A percentile compares a stretch with the other conserved stretches of the same genome.
phyloP scores from a whole-genome alignment of 495 filamentous ascomycete species.

The Talaromyces liani region DNA sequence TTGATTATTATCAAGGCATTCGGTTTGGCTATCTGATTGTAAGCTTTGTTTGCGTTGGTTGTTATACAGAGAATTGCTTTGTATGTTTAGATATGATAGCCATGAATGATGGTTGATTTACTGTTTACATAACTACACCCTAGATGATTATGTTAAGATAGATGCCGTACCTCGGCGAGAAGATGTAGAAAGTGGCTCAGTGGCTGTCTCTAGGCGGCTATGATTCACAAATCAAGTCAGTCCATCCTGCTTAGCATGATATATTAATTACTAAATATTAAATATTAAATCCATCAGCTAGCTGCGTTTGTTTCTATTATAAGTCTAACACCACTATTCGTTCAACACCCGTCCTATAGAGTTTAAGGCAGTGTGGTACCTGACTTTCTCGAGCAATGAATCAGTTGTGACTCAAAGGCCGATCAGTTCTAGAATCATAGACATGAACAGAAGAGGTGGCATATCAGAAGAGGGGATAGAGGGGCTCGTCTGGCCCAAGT shows the following conservation, averaged over 20 bases:
- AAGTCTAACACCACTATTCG: not conserved
- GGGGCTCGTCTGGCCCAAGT: not conserved
- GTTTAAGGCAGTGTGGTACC: not conserved
- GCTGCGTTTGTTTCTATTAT: not conserved
- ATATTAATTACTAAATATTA: not conserved
- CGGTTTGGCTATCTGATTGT: not conserved
- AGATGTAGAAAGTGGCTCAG: not conserved
- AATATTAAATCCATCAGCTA: not conserved
- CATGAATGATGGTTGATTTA: not conserved
- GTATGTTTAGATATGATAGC: constrained; percentile 1
- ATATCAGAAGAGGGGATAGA: not conserved
- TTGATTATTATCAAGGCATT: not conserved
- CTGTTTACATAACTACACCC: not conserved
- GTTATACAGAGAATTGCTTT: constrained; percentile 4
- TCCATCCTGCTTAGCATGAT: not conserved
- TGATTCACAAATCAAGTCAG: not conserved
- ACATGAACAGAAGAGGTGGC: not conserved
- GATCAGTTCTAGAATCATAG: not conserved
- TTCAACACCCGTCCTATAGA: no score
- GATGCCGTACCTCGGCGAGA: not conserved
- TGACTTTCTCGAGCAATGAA: not conserved
- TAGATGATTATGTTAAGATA: no score
- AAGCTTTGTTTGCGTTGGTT: not conserved
- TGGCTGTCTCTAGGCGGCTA: not conserved
- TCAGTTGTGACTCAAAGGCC: not conserved